Conservation (phyloP, 176 grass and related monocot species). For the Eleusine coracana region DNA sequence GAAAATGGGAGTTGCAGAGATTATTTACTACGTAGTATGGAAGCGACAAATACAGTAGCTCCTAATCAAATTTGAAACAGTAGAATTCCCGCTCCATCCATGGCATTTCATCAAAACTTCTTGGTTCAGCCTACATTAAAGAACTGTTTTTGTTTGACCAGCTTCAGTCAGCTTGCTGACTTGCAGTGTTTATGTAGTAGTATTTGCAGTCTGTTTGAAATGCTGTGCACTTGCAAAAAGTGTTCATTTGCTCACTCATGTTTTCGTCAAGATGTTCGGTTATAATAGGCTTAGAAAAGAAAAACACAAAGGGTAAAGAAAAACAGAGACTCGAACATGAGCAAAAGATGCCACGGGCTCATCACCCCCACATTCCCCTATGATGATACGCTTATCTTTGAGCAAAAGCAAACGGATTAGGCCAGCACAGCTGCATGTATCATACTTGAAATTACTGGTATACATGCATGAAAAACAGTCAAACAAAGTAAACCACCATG, state of each 20-base stretch:
- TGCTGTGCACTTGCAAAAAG: background rate
- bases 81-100: background rate
- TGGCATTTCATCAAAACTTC: background rate
- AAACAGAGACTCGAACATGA: slow-evolving; percentile 29
- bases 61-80: slow-evolving; percentile 23
- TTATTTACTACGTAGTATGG: background rate
- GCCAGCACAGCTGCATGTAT: slow-evolving; percentile 3
- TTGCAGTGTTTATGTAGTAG: background rate
- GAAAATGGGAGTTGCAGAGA: background rate
- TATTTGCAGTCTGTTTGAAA: background rate
- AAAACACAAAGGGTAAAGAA: background rate
- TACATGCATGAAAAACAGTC: slow-evolving; percentile 39
- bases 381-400: slow-evolving; percentile 59
- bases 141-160: background rate
- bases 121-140: slow-evolving; percentile 12
- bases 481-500: slow-evolving; percentile 32
- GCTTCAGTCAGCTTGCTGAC: slow-evolving; percentile 24
- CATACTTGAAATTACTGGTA: slow-evolving; percentile 38
- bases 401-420: slow-evolving; percentile 44
- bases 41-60: background rate
- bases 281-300: background rate
- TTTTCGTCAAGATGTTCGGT: slow-evolving; percentile 11
- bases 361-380: slow-evolving; percentile 40
- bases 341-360: slow-evolving; percentile 25
- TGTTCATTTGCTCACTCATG: background rate